phyloP scores from a whole-genome alignment of 2,329 filamentous ascomycete species.

The Teratosphaeria nubilosa region DNA sequence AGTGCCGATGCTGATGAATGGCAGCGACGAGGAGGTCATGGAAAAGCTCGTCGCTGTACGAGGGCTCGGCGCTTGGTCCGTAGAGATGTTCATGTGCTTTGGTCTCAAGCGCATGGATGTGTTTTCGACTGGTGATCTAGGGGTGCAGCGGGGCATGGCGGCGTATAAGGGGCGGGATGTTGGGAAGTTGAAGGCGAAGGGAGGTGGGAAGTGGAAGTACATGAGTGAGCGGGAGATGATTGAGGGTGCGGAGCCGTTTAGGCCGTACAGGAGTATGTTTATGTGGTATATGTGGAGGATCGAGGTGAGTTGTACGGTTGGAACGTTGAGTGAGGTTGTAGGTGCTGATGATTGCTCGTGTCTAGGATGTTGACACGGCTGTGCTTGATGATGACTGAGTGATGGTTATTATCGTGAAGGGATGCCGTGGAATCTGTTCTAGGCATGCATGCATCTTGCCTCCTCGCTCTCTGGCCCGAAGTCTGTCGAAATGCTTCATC shows the following conservation, averaged over 20 bases:
- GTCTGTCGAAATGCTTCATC: too few species aligned
- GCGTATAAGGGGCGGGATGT: constrained; percentile 76
- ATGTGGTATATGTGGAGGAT: constrained; percentile 97
- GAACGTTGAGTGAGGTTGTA: background rate
- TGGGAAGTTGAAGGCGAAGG: constrained; percentile 66
- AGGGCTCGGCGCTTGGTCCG: constrained; percentile 80
- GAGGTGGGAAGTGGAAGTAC: constrained; percentile 92
- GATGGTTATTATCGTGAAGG: too few species aligned
- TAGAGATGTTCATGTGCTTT: constrained; percentile 98
- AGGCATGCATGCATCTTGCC: too few species aligned
- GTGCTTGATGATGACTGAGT: background rate
- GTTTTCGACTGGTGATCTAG: constrained; percentile 83
- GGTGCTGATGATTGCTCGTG: background rate
- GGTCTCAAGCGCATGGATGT: constrained; percentile 91
- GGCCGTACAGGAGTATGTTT: constrained; percentile 76
- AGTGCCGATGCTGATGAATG: constrained; percentile 63
- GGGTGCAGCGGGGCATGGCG: constrained; percentile 91
- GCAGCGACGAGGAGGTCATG: constrained; percentile 77
- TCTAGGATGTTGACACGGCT: background rate
- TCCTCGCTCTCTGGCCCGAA: too few species aligned
- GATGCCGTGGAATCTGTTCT: background rate
- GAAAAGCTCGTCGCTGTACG: constrained; percentile 74
- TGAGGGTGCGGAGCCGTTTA: constrained; percentile 67
- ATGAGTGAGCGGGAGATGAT: constrained; percentile 92
- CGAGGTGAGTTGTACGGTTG: background rate